Evolutionary conservation across 805 yeast species (phyloP).

Genomic region (Candida pseudofarinosa): DNA sequence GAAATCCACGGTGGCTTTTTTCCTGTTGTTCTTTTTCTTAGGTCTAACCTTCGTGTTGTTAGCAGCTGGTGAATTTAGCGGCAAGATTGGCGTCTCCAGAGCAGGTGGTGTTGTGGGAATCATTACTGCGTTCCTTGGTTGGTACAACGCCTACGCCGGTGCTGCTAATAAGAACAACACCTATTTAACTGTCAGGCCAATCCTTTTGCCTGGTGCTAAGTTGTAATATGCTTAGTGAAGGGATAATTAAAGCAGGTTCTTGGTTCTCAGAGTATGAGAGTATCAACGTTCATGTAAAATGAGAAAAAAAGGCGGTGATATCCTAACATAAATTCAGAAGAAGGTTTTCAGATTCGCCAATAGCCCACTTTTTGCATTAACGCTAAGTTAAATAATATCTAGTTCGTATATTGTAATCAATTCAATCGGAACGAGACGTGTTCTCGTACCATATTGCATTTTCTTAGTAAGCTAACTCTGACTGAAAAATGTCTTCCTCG

Average conservation of each 20-base stretch:
- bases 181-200: conserved; percentile 27
- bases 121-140: conserved; percentile 36
- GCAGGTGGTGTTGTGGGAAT: conserved; percentile 43
- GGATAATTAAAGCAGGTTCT: no score
- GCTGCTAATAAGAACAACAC: conserved; percentile 31
- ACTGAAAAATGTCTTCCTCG: neutral
- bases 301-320: no score
- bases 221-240: neutral
- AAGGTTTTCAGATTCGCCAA: no score
- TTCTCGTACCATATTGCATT: no score
- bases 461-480: no score
- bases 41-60: conserved; percentile 32
- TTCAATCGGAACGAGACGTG: no score
- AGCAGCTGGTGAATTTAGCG: conserved; percentile 31
- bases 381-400: no score
- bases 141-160: conserved; percentile 41
- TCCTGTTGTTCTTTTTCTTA: conserved; percentile 27
- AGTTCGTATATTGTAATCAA: no score
- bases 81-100: conserved; percentile 21
- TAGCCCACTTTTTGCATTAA: no score
- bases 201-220: conserved; percentile 18
- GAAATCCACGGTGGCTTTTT: conserved; percentile 37
- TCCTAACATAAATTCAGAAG: no score
- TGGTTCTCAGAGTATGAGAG: no score
- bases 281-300: no score